Conservation (phyloP, 2,329 filamentous ascomycete species). For the Diplodia corticola region DNA sequence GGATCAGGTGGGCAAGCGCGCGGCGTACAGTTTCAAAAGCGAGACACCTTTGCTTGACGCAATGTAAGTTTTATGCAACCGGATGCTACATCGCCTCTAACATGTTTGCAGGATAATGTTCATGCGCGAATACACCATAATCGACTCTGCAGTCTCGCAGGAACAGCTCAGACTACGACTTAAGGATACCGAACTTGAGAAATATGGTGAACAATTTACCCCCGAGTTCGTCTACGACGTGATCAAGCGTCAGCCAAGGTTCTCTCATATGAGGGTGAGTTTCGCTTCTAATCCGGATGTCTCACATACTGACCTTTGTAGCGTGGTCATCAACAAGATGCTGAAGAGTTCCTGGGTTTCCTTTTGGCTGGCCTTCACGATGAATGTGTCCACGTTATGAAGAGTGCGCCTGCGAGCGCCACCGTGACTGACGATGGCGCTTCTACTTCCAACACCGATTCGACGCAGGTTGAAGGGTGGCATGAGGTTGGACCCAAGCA, state of each 20-base stretch:
- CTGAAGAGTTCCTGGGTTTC: constrained; percentile 94
- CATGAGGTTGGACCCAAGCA: constrained; percentile 92
- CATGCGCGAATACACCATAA: constrained; percentile 84
- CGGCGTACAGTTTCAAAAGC: constrained; percentile 89
- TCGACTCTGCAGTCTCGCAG: constrained; percentile 73
- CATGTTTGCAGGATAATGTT: constrained; percentile 75
- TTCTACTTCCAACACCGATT: constrained; percentile 47
- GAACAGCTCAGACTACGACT: constrained; percentile 73
- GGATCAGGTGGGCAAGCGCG: constrained; percentile 79
- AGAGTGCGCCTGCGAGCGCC: constrained; percentile 45
- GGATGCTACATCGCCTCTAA: constrained; percentile 20
- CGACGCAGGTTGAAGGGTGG: constrained; percentile 67
- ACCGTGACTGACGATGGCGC: constrained; percentile 31
- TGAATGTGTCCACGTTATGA: constrained; percentile 80
- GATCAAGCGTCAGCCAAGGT: constrained; percentile 81
- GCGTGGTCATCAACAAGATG: constrained; percentile 96
- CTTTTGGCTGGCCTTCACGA: constrained; percentile 90
- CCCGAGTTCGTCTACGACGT: constrained; percentile 96
- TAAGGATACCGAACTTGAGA: constrained; percentile 81
- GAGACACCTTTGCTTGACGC: constrained; percentile 92
- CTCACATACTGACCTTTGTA: constrained; percentile 42
- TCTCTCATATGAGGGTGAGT: constrained; percentile 85
- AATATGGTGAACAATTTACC: constrained; percentile 86
- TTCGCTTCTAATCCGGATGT: not conserved
- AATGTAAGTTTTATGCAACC: constrained; percentile 62